Base-by-base conservation (phyloP, 495 filamentous ascomycete species). In the Talaromyces adpressus region DNA sequence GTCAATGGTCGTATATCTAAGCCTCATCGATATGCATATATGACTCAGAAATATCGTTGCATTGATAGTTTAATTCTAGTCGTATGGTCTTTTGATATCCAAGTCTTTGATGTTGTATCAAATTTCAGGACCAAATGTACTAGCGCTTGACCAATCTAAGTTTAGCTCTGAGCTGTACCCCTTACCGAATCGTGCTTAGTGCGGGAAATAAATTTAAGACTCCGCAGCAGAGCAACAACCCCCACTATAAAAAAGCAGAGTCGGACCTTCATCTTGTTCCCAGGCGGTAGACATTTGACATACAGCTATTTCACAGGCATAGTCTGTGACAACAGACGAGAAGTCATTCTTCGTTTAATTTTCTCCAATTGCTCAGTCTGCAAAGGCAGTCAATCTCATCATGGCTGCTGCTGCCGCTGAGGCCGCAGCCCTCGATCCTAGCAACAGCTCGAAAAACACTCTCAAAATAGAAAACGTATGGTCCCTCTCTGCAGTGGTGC, bases 381-480 rank as follows among this genome's bases (percentile, higher is more conserved):
- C 49, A 14, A 8, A 58, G 56, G 14, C 27, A 58, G 16, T 36
- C 23, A 9, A 20, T 58, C 25, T 22, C 60, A 52, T 34, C 68
- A 85, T 85, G 82, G 79, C 81, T 65, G 78, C 81, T 65, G 78
- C 81, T 39, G 79, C 82, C 71, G 83, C 80, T 52, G 81, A 81
- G 49, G 71, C 78, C 68, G 77, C 81, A 71, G 82, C 79, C 69
- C 79, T 87, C 68, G 84, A 87, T 69, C 85, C 85, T 63, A 77
- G 74, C 68, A 83, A 84, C 65, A 81, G 79, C 70, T 79, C 84
- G 14, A 86, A 88, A 68, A 86, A 85, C 56, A 91, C 87, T 32
- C 73, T 91, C 60, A 90, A 90, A 71, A 79, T 91, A 59, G 88
- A 91, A 78, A 91, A 90, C 73, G 85, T 87, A 67, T 65, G 72